Evolutionary conservation across 2,329 filamentous ascomycete genomes (phyloP), one percentile per base, ranked within the genome.

Genomic region (Ophiosphaerella herpotricha): DNA sequence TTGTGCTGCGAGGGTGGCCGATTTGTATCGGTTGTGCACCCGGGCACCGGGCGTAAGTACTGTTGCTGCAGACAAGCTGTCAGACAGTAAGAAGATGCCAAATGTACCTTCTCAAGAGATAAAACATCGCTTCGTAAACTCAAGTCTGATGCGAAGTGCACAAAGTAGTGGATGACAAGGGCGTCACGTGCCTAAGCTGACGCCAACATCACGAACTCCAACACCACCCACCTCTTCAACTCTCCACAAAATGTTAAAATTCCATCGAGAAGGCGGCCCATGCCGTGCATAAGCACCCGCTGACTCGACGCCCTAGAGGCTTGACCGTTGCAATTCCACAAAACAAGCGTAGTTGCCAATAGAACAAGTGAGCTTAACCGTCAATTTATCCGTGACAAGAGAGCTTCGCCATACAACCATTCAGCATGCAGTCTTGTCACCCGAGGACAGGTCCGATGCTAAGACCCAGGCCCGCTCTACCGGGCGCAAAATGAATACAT

Each of bases 331-430:
- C 31, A 29, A 29, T 43, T 51, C 34, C 43, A 43, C 35, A 26
- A 43, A 43, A 39, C 21, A 43, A 43, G 43, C 48, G 43, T 46
- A 40, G 38, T 37, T 11, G 26, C 26, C 26, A 29, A 29, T 29
- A 29, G 26, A 31, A 54, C 50, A 61, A 26, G 39, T 50, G 35
- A 56, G 50, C 54, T 60, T 54, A 54, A 43, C 46, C 45, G 36
- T 23, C 39, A 49, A 51, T 62, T 62, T 60, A 62, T 43, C 59
- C 59, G 54, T 39, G 18, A 41, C 41, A n/a, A 45, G 26, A 50
- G 48, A 50, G 44, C 51, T 43, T 50, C 47, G 29, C 29, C 38
- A n/a, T 16, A 43, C 50, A 24, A 42, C 54, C 52, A 54, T 43
- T 55, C 36, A 51, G 49, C 23, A 42, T 38, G 54, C 44, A 38